Percentiles rank a stretch among this genome's conserved stretches.
Conservation (phyloP, 768 basidiomycete genomes). For the Auricularia cornea region DNA sequence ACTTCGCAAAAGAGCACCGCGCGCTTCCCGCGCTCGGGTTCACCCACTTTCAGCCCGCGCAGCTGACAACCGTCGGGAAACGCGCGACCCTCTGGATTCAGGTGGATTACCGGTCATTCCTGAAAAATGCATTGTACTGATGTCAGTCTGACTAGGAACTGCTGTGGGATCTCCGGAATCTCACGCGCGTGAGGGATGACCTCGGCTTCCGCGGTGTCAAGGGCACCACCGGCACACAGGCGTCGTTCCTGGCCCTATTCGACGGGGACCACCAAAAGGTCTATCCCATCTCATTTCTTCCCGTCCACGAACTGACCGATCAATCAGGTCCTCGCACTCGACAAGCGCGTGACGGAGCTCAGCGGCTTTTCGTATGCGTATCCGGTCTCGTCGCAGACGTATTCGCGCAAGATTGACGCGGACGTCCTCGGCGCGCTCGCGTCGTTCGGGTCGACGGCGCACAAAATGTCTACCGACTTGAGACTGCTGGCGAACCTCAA, state of each 20-base stretch:
- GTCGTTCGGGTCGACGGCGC: constrained; percentile 87
- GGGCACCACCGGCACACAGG: constrained; percentile 98
- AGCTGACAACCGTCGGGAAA: constrained; percentile 97
- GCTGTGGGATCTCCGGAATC: constrained; percentile 91
- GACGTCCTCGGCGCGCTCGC: constrained; percentile 89
- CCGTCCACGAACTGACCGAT: background rate
- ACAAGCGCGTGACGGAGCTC: constrained; percentile 80
- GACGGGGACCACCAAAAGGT: constrained; percentile 93
- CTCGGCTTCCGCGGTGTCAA: constrained; percentile 97
- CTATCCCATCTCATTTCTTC: background rate
- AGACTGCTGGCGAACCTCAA: constrained; percentile 91
- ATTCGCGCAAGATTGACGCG: constrained; percentile 94
- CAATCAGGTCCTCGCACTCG: constrained; percentile 74
- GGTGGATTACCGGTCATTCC: too few relatives aligned
- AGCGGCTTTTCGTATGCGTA: constrained; percentile 92
- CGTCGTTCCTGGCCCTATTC: constrained; percentile 88
- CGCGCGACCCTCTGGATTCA: constrained; percentile 95
- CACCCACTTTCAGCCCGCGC: constrained; percentile 98
- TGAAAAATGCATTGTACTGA: too few relatives aligned
- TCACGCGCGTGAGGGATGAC: constrained; percentile 83
- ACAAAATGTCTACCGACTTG: constrained; percentile 96
- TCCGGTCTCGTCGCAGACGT: constrained; percentile 97
- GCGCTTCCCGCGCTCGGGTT: constrained; percentile 92
- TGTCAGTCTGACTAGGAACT: too few relatives aligned
- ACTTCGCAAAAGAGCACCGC: constrained; percentile 77